These are phyloP conservation scores for Firmiana major DNA, from an alignment of 345 rosid species.

Conservation along the genomic window DNA sequence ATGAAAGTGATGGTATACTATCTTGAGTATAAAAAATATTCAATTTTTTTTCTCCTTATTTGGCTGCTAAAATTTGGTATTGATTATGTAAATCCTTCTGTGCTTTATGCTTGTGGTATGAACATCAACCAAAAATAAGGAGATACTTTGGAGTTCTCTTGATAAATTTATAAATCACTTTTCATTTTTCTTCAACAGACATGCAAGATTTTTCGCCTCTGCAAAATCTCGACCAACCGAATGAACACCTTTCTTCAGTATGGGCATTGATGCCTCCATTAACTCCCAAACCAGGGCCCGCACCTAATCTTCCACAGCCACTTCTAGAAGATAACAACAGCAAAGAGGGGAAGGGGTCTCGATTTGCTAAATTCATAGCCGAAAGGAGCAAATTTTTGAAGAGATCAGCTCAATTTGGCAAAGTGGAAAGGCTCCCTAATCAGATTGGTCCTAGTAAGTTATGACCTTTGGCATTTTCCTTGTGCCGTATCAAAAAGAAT, in stretches of 20 bases:
- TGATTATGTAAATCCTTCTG: not conserved
- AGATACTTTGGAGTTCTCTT: no score
- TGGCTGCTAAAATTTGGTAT: not conserved
- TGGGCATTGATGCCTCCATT: slow-evolving; percentile 86
- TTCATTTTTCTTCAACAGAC: slow-evolving; percentile 34
- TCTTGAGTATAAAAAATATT: not conserved
- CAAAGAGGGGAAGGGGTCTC: slow-evolving; percentile 64
- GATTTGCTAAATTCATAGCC: slow-evolving; percentile 70
- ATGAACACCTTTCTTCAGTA: slow-evolving; percentile 55
- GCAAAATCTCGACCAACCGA: slow-evolving; percentile 61
- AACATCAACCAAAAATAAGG: no score
- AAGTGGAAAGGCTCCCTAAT: slow-evolving; percentile 28
- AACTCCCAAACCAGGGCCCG: slow-evolving; percentile 50
- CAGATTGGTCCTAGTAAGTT: slow-evolving; percentile 48
- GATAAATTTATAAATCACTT: not conserved
- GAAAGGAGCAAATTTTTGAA: slow-evolving; percentile 47
- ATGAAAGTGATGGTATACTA: not conserved
- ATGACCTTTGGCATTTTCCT: slow-evolving; percentile 32
- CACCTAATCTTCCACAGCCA: slow-evolving; percentile 37
- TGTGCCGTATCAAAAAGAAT: not conserved
- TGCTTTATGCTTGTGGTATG: not conserved
- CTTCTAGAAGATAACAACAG: slow-evolving; percentile 35
- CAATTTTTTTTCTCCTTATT: not conserved
- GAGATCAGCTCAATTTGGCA: slow-evolving; percentile 24
- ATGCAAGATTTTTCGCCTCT: slow-evolving; percentile 46